A percentile compares a stretch with the other conserved stretches of the same genome.
phyloP scores from a whole-genome alignment of 2,329 filamentous ascomycete species.

The Hypoxylon sp. region DNA sequence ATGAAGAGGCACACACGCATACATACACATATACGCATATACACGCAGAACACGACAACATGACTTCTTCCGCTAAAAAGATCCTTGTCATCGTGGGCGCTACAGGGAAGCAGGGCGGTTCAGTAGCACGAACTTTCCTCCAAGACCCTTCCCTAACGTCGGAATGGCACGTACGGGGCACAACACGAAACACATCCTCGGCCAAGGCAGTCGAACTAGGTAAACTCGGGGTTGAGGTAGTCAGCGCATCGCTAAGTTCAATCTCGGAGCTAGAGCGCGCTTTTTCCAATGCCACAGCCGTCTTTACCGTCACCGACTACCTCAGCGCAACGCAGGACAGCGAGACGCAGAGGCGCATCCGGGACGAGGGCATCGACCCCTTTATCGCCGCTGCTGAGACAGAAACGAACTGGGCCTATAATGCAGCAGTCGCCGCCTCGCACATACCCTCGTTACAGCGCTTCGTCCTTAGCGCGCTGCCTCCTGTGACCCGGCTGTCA shows the following conservation, averaged over 20 bases:
- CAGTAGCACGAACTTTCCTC: not conserved
- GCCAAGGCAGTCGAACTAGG: not conserved
- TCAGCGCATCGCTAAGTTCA: not conserved
- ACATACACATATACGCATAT: not conserved
- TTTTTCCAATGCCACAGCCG: not conserved
- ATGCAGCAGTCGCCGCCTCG: not conserved
- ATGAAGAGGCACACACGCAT: not conserved
- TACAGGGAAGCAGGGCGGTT: not conserved
- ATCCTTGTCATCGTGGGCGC: not conserved
- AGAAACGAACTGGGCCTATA: not conserved
- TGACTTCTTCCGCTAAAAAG: not conserved
- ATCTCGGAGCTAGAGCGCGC: not conserved
- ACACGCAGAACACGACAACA: no score
- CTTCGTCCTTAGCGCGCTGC: not conserved
- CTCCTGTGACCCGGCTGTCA: not conserved
- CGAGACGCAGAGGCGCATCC: not conserved
- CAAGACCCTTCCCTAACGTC: not conserved
- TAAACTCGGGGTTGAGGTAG: not conserved
- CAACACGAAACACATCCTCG: not conserved
- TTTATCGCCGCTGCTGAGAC: not conserved
- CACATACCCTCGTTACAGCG: not conserved
- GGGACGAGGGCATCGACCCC: not conserved
- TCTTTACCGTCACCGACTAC: not conserved
- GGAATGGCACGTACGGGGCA: not conserved
- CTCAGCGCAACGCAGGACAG: not conserved